These are phyloP conservation scores for Carpinus fangiana DNA, from an alignment of 306 rosid species.

Conservation along the genomic window DNA sequence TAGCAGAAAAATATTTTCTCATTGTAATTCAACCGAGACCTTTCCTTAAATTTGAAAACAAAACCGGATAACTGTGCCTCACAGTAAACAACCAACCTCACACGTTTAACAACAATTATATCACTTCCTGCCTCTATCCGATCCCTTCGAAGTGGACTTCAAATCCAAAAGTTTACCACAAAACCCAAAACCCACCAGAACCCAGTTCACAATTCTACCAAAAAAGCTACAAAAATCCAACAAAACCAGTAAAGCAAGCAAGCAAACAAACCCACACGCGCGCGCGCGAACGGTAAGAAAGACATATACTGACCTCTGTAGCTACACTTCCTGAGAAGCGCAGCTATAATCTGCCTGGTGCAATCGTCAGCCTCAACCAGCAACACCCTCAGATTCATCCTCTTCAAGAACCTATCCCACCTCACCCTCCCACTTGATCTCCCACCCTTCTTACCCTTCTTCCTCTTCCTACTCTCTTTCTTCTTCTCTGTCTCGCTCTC, in stretches of 20 bases:
- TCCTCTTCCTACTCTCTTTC: conserved; percentile 18
- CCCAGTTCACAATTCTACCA: neutral
- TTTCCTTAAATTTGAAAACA: neutral
- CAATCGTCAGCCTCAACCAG: conserved; percentile 94
- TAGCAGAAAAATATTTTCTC: neutral
- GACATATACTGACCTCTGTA: conserved; percentile 63
- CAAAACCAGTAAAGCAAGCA: neutral
- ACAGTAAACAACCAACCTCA: neutral
- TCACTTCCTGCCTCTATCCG: neutral
- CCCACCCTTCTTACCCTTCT: conserved; percentile 32
- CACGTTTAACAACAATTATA: neutral
- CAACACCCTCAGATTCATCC: conserved; percentile 69
- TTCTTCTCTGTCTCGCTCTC: conserved; percentile 7
- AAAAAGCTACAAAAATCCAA: conserved; percentile 8
- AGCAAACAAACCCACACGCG: neutral
- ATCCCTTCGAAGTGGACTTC: neutral
- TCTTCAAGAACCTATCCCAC: conserved; percentile 80
- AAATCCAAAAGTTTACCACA: neutral
- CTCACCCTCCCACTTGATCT: conserved; percentile 55
- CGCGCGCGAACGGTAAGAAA: neutral
- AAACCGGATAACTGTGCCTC: neutral
- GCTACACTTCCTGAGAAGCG: conserved; percentile 90
- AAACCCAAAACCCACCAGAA: conserved; percentile 2
- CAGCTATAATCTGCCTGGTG: conserved; percentile 85
- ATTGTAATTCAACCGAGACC: neutral